Evolutionary conservation across 495 filamentous ascomycete genomes (phyloP), one percentile per base, ranked within the genome.

Genomic region (Penicillium canariense): DNA sequence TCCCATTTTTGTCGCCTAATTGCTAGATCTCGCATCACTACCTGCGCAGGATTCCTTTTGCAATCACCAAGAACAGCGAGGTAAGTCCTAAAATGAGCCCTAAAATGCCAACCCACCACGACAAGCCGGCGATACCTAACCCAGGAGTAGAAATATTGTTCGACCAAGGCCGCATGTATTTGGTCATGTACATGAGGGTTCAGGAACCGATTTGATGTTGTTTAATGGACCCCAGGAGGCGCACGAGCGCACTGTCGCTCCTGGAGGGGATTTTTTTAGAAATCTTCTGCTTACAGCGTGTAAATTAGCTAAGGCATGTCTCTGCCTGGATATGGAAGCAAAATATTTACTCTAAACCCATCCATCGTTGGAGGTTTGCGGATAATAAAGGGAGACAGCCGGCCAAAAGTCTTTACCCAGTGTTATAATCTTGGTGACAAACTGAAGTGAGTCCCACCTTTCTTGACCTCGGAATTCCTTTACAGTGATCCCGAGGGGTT

Each of bases 111-210:
- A n/a, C n/a, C n/a, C n/a, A n/a, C n/a, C n/a, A n/a, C n/a, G n/a
- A n/a, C n/a, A n/a, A n/a, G n/a, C n/a, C n/a, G n/a, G n/a, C n/a
- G n/a, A n/a, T n/a, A n/a, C n/a, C n/a, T n/a, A n/a, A n/a, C n/a
- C n/a, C n/a, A n/a, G n/a, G n/a, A n/a, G n/a, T n/a, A n/a, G n/a
- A n/a, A n/a, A n/a, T n/a, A n/a, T n/a, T n/a, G 80, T 87, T 39
- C 79, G 77, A 58, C 87, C 89, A 17, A 72, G 71, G 23, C 68
- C 92, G 31, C 89, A 91, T 69, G 75, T 91, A 39, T 91, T 89
- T 68, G 89, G 89, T 4, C 89, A 93, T 68, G 70, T 89, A 5
- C 89, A 93, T 68, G 83, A 74, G 53, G 83, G 80, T n/a, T 68
- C 79, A 50, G 85, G 85, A 3, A 58, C 47, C 5, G 60, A 66